These are phyloP conservation scores for Gyrodon lividus DNA, from an alignment of 768 basidiomycete genomes.

Conservation along the genomic window DNA sequence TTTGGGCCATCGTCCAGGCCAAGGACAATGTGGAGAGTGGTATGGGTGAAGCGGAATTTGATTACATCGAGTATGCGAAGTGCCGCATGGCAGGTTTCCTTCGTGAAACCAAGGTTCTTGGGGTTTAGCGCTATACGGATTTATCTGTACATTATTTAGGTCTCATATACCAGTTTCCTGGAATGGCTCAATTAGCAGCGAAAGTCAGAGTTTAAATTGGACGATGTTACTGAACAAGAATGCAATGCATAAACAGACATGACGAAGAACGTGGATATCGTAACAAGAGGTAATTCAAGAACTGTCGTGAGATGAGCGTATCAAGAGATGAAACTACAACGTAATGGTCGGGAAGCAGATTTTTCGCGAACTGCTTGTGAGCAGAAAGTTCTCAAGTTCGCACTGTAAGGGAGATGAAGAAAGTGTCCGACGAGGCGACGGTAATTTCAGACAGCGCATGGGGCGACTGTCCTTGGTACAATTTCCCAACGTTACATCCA, in stretches of 20 bases:
- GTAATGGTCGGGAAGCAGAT: slow-evolving; percentile 11
- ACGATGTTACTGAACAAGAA: slow-evolving; percentile 17
- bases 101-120: slow-evolving; percentile 50
- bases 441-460: slow-evolving; percentile 25
- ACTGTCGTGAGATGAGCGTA: slow-evolving; percentile 31
- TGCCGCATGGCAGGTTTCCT: slow-evolving; percentile 67
- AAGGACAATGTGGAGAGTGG: slow-evolving; percentile 65
- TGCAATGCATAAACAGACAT: slow-evolving; percentile 32
- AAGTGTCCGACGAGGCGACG: slow-evolving; percentile 47
- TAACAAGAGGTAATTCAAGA: slow-evolving; percentile 38
- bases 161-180: neutral
- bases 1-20: slow-evolving; percentile 95
- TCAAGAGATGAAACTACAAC: slow-evolving; percentile 24
- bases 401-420: slow-evolving; percentile 9
- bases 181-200: slow-evolving; percentile 12
- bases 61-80: slow-evolving; percentile 82
- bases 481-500: slow-evolving; percentile 29
- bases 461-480: slow-evolving; percentile 4
- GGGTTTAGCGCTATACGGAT: slow-evolving; percentile 20
- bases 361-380: slow-evolving; percentile 6
- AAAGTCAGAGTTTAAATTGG: slow-evolving; percentile 37
- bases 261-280: slow-evolving; percentile 40
- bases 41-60: slow-evolving; percentile 72
- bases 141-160: neutral
- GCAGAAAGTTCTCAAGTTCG: slow-evolving; percentile 4